These are phyloP conservation scores for Calonectria multiphialidica DNA, from an alignment of 2,329 filamentous ascomycete species.

Conservation along the genomic window DNA sequence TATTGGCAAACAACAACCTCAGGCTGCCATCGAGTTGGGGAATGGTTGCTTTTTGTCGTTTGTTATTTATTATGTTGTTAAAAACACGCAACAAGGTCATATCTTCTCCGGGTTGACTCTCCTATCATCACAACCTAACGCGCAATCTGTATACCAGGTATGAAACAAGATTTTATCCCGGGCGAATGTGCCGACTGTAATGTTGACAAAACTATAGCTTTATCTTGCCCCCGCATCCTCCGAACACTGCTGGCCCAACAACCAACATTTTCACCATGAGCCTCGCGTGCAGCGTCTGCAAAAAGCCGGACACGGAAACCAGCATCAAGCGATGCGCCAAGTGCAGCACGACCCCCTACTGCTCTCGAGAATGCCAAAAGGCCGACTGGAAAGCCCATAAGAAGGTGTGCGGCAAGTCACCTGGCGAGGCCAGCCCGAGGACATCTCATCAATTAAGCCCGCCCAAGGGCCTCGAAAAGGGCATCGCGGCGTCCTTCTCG, in stretches of 20 bases:
- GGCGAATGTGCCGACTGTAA: background rate
- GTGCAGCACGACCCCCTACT: constrained; percentile 61
- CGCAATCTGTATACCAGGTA: background rate
- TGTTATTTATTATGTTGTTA: no score
- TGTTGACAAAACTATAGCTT: background rate
- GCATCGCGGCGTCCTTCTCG: constrained; percentile 52
- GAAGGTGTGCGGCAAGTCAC: constrained; percentile 52
- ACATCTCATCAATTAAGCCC: constrained; percentile 16
- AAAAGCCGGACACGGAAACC: constrained; percentile 43
- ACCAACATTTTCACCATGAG: background rate
- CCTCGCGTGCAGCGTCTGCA: constrained; percentile 43
- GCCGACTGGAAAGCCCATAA: constrained; percentile 64
- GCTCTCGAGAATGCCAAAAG: constrained; percentile 64
- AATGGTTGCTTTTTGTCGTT: no score
- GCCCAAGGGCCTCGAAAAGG: constrained; percentile 45
- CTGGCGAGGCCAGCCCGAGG: background rate
- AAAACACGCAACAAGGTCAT: no score
- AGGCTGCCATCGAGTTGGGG: no score
- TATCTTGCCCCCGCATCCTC: background rate
- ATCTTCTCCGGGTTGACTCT: no score
- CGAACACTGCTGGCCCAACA: background rate
- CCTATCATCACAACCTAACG: no score
- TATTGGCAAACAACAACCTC: no score
- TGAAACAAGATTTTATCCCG: background rate
- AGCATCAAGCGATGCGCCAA: constrained; percentile 57